Base-by-base conservation (phyloP, 345 rosid species). In the Lepidium sativum region DNA sequence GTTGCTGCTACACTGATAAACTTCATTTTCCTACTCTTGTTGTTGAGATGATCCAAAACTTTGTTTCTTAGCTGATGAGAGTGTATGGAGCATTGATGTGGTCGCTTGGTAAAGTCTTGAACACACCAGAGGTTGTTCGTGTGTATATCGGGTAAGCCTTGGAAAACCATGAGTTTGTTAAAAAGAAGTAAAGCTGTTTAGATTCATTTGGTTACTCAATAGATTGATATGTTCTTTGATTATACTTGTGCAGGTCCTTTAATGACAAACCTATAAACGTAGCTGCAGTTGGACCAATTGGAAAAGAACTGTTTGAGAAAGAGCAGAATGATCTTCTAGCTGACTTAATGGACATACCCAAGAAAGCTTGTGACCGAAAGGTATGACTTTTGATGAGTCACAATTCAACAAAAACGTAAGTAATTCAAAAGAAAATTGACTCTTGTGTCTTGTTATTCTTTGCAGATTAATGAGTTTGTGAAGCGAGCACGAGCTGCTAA, bases 61-160 rank as follows among this genome's bases (percentile, higher is more conserved):
- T 53, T 25, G 5, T 13, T 58, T n/a, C 10, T 33, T 73, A 94
- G 97, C 77, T 94, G 20, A 94, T 94, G 99, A 90, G 97, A 70
- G 99, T 90, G 9, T 88, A 94, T 70, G 99, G 99, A 66, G 97
- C 96, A 53, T 59, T 94, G 53, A 88, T 94, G 96, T 94, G 97
- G 97, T 94, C 99, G 4, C 95, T 94, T 34, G 96, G 99, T 53
- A 94, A 88, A 77, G 97, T 94, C 49, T 38, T 94, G 51, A 90
- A 86, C 61, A 90, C 96, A 60, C 96, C 96, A 51, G 99, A 90
- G 76, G 99, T 90, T 64, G 79, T 60, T 18, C 97, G 96, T 51
- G 97, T 94, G 64, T 94, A 94, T 62, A 84, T 90, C 9, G 95
- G 97, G 99, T 90, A 80, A 32, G 84, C 21, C n/a, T 44, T 11